Conservation (phyloP, 257 asterid species). For the Henckelia pumila region DNA sequence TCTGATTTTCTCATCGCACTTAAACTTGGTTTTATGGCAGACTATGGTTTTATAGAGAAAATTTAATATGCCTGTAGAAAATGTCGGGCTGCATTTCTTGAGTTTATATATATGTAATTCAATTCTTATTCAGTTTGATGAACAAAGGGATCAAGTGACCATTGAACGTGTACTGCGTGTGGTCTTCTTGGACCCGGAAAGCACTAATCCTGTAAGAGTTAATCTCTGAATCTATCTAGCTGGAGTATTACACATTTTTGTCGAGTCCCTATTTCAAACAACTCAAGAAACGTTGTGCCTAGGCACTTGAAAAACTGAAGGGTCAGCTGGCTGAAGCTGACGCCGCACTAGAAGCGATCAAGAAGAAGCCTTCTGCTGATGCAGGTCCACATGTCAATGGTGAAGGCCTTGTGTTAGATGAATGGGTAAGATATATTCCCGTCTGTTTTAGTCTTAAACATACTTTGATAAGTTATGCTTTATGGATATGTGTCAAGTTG, state of each 20-base stretch:
- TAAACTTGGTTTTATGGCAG: neutral
- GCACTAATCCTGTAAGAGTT: conserved; percentile 58
- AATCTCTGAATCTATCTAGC: neutral
- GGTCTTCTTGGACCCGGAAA: conserved; percentile 73
- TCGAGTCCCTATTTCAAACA: neutral
- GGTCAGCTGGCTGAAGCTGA: conserved; percentile 81
- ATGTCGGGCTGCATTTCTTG: too few relatives aligned
- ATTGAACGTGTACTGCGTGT: conserved; percentile 66
- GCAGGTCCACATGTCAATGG: conserved; percentile 47
- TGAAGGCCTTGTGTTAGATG: conserved; percentile 71
- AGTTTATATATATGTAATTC: neutral
- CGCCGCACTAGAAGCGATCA: conserved; percentile 62
- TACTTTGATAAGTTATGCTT: neutral
- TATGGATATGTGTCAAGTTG: neutral
- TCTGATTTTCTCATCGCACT: neutral
- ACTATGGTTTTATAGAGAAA: neutral
- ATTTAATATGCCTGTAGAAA: neutral
- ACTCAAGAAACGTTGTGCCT: conserved; percentile 11
- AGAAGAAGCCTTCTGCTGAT: conserved; percentile 60
- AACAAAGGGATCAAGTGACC: conserved; percentile 73
- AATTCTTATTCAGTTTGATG: conserved; percentile 63
- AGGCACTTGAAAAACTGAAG: conserved; percentile 70
- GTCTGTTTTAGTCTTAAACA: neutral
- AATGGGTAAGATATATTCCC: neutral
- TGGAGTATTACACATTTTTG: neutral